phyloP scores from a whole-genome alignment of 129 eudicot genomes.

The Chrysanthemum lavandulifolium region DNA sequence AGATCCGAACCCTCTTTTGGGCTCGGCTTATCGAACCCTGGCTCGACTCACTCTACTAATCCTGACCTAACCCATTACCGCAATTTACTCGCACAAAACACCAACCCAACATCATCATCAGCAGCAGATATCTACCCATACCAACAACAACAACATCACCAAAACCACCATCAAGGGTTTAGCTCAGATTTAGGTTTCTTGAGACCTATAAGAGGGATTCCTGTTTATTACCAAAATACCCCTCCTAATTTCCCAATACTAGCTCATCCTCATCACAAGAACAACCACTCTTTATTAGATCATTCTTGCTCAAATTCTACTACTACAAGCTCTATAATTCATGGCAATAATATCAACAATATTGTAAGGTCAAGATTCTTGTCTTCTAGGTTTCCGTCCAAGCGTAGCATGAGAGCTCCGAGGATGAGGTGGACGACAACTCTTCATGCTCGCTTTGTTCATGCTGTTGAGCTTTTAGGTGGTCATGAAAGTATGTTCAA shows the following conservation, averaged over 20 bases:
- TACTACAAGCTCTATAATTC: constrained; percentile 24
- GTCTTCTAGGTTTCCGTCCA: constrained; percentile 66
- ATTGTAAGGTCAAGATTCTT: constrained; percentile 66
- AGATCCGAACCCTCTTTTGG: constrained; percentile 34
- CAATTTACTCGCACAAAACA: constrained; percentile 23
- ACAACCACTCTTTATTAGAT: constrained; percentile 30
- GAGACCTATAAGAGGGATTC: constrained; percentile 92
- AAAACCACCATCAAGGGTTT: constrained; percentile 35
- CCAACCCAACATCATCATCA: constrained; percentile 31
- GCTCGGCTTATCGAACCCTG: constrained; percentile 33
- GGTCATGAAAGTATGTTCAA: constrained; percentile 83
- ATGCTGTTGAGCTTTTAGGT: constrained; percentile 97
- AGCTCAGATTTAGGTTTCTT: constrained; percentile 57
- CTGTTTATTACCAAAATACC: constrained; percentile 79
- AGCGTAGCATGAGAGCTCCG: constrained; percentile 91
- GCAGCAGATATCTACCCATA: constrained; percentile 23
- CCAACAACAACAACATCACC: constrained; percentile 31
- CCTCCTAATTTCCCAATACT: constrained; percentile 55
- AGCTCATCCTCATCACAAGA: constrained; percentile 41
- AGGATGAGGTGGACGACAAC: constrained; percentile 96
- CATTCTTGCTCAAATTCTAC: constrained; percentile 35
- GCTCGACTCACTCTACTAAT: constrained; percentile 22
- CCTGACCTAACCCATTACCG: constrained; percentile 24
- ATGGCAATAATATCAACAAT: constrained; percentile 27
- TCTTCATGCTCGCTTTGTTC: constrained; percentile 91